Percentiles rank a stretch among this genome's conserved stretches.
These are phyloP conservation scores for Candida dajiaensis DNA, from an alignment of 805 yeast genomes.

Conservation along the genomic window DNA sequence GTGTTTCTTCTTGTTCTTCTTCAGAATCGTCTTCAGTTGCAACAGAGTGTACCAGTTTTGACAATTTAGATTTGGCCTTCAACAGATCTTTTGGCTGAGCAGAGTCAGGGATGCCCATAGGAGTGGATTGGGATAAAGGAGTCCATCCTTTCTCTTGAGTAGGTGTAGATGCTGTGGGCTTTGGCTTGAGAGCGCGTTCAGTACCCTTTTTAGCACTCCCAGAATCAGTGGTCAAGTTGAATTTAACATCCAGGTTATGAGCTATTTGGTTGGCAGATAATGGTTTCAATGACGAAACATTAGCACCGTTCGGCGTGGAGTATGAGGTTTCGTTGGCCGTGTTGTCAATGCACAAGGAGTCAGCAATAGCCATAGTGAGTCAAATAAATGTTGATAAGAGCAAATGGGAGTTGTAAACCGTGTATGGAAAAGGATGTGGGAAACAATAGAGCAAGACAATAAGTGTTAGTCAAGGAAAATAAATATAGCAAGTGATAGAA, in stretches of 20 bases:
- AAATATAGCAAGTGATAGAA: neutral
- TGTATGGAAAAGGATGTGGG: neutral
- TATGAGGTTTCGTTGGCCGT: neutral
- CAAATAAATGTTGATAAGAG: neutral
- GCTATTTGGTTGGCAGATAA: neutral
- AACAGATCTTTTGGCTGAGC: conserved; percentile 22
- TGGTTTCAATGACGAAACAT: neutral
- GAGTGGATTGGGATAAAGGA: conserved; percentile 24
- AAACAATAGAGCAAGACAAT: neutral
- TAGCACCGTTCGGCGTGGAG: neutral
- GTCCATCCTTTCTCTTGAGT: conserved; percentile 16
- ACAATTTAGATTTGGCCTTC: conserved; percentile 19
- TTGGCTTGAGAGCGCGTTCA: neutral
- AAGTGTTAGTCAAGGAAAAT: neutral
- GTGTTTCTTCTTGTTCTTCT: conserved; percentile 9
- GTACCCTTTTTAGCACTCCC: neutral
- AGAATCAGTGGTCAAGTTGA: neutral
- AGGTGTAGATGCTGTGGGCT: conserved; percentile 4
- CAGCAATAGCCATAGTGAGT: conserved; percentile 1
- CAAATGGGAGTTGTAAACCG: neutral
- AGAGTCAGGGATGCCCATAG: conserved; percentile 11
- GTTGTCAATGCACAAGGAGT: conserved; percentile 3
- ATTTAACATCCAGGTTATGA: neutral
- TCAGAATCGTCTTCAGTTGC: conserved; percentile 5
- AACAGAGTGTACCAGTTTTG: conserved; percentile 14